phyloP scores from a whole-genome alignment of 768 basidiomycete species.

The Pleurotus djamor region DNA sequence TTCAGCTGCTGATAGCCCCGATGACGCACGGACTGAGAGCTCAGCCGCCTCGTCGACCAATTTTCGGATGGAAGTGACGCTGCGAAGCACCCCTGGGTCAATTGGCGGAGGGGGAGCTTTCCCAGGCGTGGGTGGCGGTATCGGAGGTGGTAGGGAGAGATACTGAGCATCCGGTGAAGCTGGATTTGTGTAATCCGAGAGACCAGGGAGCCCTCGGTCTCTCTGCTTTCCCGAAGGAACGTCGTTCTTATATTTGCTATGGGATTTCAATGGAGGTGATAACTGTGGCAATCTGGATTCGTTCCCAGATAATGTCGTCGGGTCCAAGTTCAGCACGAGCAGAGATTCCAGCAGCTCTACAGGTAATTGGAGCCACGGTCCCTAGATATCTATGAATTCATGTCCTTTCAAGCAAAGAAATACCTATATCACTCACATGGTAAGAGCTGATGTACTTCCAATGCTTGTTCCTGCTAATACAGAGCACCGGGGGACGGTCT shows the following conservation, averaged over 20 bases:
- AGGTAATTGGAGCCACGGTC: slow-evolving; percentile 90
- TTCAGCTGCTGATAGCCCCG: slow-evolving; percentile 75
- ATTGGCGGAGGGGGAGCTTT: slow-evolving; percentile 83
- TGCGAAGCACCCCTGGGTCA: slow-evolving; percentile 85
- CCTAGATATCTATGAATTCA: slow-evolving; percentile 42
- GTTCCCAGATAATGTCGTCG: slow-evolving; percentile 51
- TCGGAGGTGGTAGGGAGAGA: slow-evolving; percentile 40
- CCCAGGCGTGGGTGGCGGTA: slow-evolving; percentile 56
- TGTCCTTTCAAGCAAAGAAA: slow-evolving; percentile 3
- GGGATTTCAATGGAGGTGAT: neutral
- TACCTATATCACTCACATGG: slow-evolving; percentile 54
- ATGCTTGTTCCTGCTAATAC: slow-evolving; percentile 92
- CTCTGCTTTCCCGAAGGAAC: slow-evolving; percentile 29
- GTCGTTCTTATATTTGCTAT: neutral
- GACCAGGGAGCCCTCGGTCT: slow-evolving; percentile 43
- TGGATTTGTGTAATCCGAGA: slow-evolving; percentile 42
- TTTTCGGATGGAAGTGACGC: slow-evolving; percentile 68
- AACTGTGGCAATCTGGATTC: slow-evolving; percentile 36
- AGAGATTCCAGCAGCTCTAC: slow-evolving; percentile 84
- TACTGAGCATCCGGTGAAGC: slow-evolving; percentile 37
- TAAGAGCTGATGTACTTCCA: slow-evolving; percentile 94
- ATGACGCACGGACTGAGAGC: slow-evolving; percentile 83
- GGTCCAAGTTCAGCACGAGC: slow-evolving; percentile 75
- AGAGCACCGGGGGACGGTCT: slow-evolving; percentile 65
- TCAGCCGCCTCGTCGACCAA: slow-evolving; percentile 91